phyloP scores from a whole-genome alignment of 164 flowering plant genomes.

The Echeveria elegans region DNA sequence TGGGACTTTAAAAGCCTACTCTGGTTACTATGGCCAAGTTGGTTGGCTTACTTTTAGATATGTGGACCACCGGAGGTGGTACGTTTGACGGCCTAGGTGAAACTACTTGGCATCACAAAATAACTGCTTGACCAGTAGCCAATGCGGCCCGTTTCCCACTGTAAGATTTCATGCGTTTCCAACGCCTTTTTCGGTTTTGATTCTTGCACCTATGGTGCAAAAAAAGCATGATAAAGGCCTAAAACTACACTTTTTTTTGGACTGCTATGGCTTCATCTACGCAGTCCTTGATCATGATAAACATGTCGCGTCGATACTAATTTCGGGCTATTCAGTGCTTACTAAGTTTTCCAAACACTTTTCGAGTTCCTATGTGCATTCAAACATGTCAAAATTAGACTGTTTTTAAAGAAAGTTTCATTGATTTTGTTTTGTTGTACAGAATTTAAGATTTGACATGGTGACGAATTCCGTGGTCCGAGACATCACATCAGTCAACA shows the following conservation, averaged over 20 bases:
- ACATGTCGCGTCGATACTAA: no score
- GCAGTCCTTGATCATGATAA: no score
- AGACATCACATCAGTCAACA: constrained; percentile 14
- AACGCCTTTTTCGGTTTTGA: neutral
- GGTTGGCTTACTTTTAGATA: neutral
- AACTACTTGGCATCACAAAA: constrained; percentile 4
- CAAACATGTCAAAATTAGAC: neutral
- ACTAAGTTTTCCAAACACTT: no score
- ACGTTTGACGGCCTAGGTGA: neutral
- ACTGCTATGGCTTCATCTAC: no score
- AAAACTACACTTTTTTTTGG: no score
- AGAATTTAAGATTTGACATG: constrained; percentile 21
- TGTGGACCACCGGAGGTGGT: neutral
- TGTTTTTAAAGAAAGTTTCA: neutral
- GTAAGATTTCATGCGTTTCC: neutral
- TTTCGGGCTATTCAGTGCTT: no score
- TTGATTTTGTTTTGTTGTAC: neutral
- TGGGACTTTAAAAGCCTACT: neutral
- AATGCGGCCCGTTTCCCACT: neutral
- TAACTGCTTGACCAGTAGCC: neutral
- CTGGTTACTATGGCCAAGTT: neutral
- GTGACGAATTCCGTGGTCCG: constrained; percentile 14
- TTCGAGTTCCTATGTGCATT: no score
- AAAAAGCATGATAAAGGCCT: no score
- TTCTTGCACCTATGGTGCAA: no score